These are phyloP conservation scores for Halophytophthora polymorphica DNA, from an alignment of 352 stramenopile genomes.

Conservation along the genomic window DNA sequence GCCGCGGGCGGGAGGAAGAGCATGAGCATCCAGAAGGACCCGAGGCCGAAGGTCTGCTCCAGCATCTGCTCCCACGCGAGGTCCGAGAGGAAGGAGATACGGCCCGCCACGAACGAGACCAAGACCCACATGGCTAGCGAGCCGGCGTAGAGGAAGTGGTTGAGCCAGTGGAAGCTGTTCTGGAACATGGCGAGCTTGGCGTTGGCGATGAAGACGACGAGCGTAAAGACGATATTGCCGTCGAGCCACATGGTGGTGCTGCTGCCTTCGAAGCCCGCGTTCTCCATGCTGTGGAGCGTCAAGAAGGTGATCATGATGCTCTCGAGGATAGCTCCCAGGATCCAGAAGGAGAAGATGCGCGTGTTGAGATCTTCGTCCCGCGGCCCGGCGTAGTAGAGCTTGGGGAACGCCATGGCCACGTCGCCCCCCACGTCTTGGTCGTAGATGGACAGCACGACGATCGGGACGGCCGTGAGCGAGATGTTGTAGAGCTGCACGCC, in stretches of 20 bases:
- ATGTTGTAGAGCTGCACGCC: slow-evolving; percentile 84
- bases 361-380: slow-evolving; percentile 68
- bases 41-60: slow-evolving; percentile 52
- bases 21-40: slow-evolving; percentile 56
- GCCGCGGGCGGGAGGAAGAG: slow-evolving; percentile 52
- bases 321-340: slow-evolving; percentile 66
- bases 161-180: slow-evolving; percentile 69
- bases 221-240: slow-evolving; percentile 77
- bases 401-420: slow-evolving; percentile 66
- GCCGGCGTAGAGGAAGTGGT: slow-evolving; percentile 60
- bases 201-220: slow-evolving; percentile 77
- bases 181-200: slow-evolving; percentile 78
- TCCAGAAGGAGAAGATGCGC: slow-evolving; percentile 61
- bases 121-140: slow-evolving; percentile 66
- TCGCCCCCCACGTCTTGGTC: slow-evolving; percentile 71
- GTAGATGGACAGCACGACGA: slow-evolving; percentile 65
- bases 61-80: slow-evolving; percentile 74
- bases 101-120: slow-evolving; percentile 50
- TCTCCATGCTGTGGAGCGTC: slow-evolving; percentile 37
- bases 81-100: slow-evolving; percentile 55
- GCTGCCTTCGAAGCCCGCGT: slow-evolving; percentile 27
- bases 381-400: slow-evolving; percentile 62
- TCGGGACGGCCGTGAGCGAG: slow-evolving; percentile 61
- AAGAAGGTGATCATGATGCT: slow-evolving; percentile 72
- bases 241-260: slow-evolving; percentile 73